Base-by-base conservation (phyloP, 257 asterid species). In the Penstemon eatonii region DNA sequence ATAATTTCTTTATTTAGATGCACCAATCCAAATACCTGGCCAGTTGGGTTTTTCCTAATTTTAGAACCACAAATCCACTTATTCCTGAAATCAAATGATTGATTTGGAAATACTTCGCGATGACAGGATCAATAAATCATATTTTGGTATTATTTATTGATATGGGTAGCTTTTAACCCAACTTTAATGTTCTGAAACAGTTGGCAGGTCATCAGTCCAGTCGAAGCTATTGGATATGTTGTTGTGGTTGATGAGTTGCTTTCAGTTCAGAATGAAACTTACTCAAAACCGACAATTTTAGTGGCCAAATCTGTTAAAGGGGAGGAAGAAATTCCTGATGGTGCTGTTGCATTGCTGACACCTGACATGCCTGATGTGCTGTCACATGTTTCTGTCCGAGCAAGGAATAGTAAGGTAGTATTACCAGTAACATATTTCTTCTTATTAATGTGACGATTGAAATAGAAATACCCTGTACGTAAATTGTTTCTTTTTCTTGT, bases 301-400 rank as follows among this genome's bases (percentile, higher is more conserved):
- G 89, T 94, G 53, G 96, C 96, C 60, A 94, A 85, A 81, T 83
- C 91, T 80, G 99, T 94, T 46, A 94, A 73, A 67, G 99, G 99
- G 40, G 97, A 94, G 81, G 99, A 94, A 75, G 99, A 94, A 86
- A 94, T 94, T 76, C 99, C 99, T 47, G 96, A 91, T 76, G 99
- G 99, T 74, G 80, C 79, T 58, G 96, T 89, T 56, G 99, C 98
- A 36, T 96, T 94, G 72, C 75, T 94, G 73, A 94, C 99, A 40
- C 96, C 96, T 25, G 99, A 94, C 81, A 94, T 94, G 99, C 99
- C 99, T 69, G 99, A 94, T 82, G 99, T 94, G 70, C 86, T 94
- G 39, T 94, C 99, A 41, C 99, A 94, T 77, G 99, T 94, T 77
- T 91, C 99, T 79, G 99, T 94, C 75, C 84, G 99, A 76, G 99